Base-by-base conservation (phyloP, 768 basidiomycete species). In the Hericium rajendrae region DNA sequence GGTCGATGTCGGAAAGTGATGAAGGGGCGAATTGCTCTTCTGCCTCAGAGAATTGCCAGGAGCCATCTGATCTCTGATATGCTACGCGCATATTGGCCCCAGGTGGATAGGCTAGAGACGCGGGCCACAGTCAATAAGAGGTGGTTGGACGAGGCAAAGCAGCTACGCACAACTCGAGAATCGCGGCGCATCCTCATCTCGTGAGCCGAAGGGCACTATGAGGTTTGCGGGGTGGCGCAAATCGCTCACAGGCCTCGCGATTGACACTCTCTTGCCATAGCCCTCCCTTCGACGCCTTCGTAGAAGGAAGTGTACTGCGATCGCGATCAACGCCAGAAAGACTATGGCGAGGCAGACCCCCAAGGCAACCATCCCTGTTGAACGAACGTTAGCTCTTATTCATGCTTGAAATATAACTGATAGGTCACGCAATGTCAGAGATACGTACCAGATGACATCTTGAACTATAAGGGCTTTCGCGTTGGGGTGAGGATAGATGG, bases 1-100 rank as follows among this genome's bases (percentile, higher is more conserved):
- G 46, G 51, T 61, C 58, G 32, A 59, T 22, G 28, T 54, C 54
- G 28, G 11, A 38, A n/a, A 8, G 28, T 13, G 54, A 52, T 26
- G 48, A 37, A 48, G 15, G 24, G 15, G 26, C 13, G 15, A 56
- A 50, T 24, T 20, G 38, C 6, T 48, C 51, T 4, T 15, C 5
- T 18, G 52, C 18, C 22, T 38, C 49, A 32, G 37, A 28, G n/a
- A 53, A 51, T 38, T 53, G 39, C 39, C 48, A 22, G 8, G 46
- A 51, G 28, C 39, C 26, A 39, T 56, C 48, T 15, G 51, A 43
- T 15, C 38, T 37, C 53, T 43, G 48, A 20, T 39, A 38, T 32
- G 38, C 55, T 6, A 20, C 48, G 22, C 55, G 15, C 39, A 54
- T 54, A 24, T 39, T 28, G 13, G 39, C 28, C 6, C 54, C 54